Conservation (phyloP, 202 grass and related monocot species). For the Carex sylvatica region DNA sequence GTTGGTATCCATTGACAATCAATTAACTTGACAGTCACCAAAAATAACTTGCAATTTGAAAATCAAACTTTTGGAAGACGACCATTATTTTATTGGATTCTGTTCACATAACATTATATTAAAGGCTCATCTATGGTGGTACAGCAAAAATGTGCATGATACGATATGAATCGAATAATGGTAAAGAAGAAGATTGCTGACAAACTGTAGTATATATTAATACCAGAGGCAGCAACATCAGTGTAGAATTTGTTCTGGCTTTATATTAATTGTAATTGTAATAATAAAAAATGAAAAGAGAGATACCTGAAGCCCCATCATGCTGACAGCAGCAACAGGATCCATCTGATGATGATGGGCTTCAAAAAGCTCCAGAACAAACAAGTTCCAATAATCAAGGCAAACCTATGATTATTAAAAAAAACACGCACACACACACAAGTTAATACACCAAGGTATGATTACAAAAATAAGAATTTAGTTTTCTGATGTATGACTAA, state of each 20-base stretch:
- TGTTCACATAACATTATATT: background rate
- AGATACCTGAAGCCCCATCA: slow-evolving; percentile 83
- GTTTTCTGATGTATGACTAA: background rate
- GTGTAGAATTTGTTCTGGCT: background rate
- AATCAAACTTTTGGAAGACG: background rate
- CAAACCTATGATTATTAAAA: slow-evolving; percentile 55
- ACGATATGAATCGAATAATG: background rate
- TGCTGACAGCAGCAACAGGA: slow-evolving; percentile 73
- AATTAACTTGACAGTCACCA: background rate
- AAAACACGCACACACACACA: slow-evolving; percentile 7
- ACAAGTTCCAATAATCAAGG: slow-evolving; percentile 98
- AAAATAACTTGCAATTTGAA: background rate
- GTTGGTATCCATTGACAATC: background rate
- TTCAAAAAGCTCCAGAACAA: slow-evolving; percentile 96
- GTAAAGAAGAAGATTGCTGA: background rate
- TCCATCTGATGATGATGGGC: slow-evolving; percentile 90
- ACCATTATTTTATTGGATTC: background rate
- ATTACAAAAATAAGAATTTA: slow-evolving; percentile 15
- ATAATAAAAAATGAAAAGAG: background rate
- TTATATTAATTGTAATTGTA: background rate
- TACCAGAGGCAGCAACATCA: background rate
- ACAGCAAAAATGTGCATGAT: background rate
- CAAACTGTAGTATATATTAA: background rate
- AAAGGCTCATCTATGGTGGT: background rate
- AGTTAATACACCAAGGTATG: background rate